Base-by-base conservation (phyloP, 371 early-diverging fungal species). In the Mortierella sp. region DNA sequence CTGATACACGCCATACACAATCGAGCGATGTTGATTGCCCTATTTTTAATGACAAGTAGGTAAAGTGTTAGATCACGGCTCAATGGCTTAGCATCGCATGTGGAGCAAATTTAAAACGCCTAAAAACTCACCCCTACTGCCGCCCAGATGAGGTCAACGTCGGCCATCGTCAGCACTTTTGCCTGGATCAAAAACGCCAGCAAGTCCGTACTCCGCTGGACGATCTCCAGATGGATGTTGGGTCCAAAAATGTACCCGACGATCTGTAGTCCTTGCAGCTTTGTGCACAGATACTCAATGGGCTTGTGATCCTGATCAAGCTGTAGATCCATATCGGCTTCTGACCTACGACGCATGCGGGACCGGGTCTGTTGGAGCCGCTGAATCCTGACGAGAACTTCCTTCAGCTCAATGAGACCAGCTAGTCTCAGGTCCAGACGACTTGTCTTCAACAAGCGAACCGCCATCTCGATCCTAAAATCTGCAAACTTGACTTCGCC, bases 11-110 rank as follows among this genome's bases (percentile, higher is more conserved):
- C 90, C 90, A 44, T 89, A 82, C 24, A 89, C 86, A 48, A 89
- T 89, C 21, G 90, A 90, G 24, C 88, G 86, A 74, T 89, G 90
- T 82, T 89, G 90, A 59, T 89, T 89, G 24, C 87, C 88, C 87
- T 85, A 78, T 21, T 53, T 26, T 0, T 2, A 28, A 40, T 21
- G n/a, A 67, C 5, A 74, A 6, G 55, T 16, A 19, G 19, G 0
- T 19, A 46, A 46, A 5, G 3, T 9, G 19, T 48, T 21, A n/a
- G 43, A 37, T 37, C 2, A 21, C 24, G 43, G 6, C 43, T 10
- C 10, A 3, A 21, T 2, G 24, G 3, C 24, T 24, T 37, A 40
- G 11, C 10, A 67, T 37, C 1, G 11, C 34, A 40, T 67, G 67
- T 24, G 40, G 40, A 67, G 37, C 8, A 67, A 67, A 67, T 24